Conservation (phyloP, 1,284 basidiomycete species). For the Trichosporon sp. region DNA sequence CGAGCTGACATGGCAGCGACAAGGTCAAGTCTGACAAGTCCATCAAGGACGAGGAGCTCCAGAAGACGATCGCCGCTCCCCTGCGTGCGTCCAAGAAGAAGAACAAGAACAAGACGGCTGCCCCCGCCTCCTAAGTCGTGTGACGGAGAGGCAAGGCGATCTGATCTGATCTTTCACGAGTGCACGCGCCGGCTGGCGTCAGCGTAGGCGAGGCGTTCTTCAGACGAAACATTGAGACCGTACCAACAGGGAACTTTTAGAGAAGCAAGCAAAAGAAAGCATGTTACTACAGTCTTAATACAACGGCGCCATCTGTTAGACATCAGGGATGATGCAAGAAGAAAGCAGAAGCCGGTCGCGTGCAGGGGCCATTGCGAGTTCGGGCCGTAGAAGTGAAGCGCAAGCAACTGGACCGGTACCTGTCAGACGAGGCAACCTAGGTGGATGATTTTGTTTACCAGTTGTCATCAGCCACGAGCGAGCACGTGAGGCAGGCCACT, state of each 20-base stretch:
- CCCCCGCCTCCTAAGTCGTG: constrained; percentile 27
- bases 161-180: not conserved
- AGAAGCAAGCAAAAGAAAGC: not conserved
- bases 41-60: constrained; percentile 79
- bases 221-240: not conserved
- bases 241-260: constrained; percentile 2
- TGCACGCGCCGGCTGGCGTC: not conserved
- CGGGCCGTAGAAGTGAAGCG: too few relatives aligned
- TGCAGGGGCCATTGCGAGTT: not conserved
- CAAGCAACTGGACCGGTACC: not conserved
- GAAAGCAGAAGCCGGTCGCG: not conserved
- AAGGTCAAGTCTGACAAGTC: constrained; percentile 75
- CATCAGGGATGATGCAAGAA: not conserved
- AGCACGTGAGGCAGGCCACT: not conserved
- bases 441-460: not conserved
- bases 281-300: not conserved
- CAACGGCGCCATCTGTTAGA: not conserved
- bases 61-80: constrained; percentile 68
- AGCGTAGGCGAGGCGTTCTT: not conserved
- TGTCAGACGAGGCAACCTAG: not conserved
- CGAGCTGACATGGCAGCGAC: constrained; percentile 46
- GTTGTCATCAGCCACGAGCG: not conserved
- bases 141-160: not conserved
- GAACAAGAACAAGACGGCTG: constrained; percentile 72
- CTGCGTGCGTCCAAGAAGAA: constrained; percentile 88